Evolutionary conservation across 2,329 filamentous ascomycete genomes (phyloP), one percentile per base, ranked within the genome.

Genomic region (Coniochaeta prunicola): DNA sequence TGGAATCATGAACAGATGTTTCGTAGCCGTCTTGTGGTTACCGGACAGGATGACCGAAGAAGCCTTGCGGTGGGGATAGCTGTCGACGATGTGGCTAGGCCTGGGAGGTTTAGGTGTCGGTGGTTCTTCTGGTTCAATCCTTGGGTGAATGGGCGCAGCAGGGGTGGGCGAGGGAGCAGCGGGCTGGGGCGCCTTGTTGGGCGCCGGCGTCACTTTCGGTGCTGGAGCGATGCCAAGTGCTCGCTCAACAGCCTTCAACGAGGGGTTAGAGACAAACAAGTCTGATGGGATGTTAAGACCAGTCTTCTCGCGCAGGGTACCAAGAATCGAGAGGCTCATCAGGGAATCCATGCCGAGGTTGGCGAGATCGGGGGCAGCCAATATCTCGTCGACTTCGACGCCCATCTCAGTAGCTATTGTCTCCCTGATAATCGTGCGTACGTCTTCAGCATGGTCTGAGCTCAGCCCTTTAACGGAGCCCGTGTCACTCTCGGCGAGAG

Each of bases 351-450:
- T 82, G 3, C 82, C 82, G 13, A 84, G 71, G 2, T 80, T 78
- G n/a, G 78, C 77, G 58, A 85, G 73, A 62, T 83, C 79, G 0
- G 79, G 77, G 0, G 79, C 78, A 24, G 79, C 79, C 3, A 80
- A 69, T 31, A 85, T 76, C 64, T 90, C 86, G 31, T 85, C 82
- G 12, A 87, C 76, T 26, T 86, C 82, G n/a, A 90, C 83, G 59
- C 85, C 85, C 80, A 90, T 89, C 70, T 90, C 87, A 38, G 80
- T 77, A n/a, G 86, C 83, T 62, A 90, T 85, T 59, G 86, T 88
- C 58, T 82, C 80, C 70, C 87, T 84, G 53, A 89, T 79, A 64
- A 80, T 69, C 68, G 77, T 66, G 74, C 79, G 73, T 38, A 82
- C 67, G 67, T 78, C 75, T 63, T 76, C 71, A 53, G 73, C 69